Percentiles rank a stretch among this genome's conserved stretches.
phyloP scores from a whole-genome alignment of 257 asterid genomes.

The Solanum sejunctum region DNA sequence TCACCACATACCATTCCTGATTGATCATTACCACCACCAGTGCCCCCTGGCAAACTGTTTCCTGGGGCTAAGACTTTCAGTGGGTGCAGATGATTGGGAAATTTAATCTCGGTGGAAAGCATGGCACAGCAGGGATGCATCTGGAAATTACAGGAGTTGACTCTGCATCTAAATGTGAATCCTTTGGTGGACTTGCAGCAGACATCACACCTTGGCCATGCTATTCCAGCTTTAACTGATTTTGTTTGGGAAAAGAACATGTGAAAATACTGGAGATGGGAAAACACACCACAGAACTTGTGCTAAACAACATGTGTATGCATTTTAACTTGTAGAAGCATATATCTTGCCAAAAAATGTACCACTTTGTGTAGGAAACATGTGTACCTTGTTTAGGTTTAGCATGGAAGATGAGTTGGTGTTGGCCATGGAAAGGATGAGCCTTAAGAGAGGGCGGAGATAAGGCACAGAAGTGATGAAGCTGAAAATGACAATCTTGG shows the following conservation, averaged over 20 bases:
- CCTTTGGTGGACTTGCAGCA: slow-evolving; percentile 63
- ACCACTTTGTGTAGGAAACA: neutral
- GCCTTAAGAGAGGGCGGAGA: slow-evolving; percentile 35
- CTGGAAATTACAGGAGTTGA: slow-evolving; percentile 54
- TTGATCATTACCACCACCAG: slow-evolving; percentile 1
- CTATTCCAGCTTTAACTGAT: slow-evolving; percentile 34
- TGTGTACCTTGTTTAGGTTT: slow-evolving; percentile 51
- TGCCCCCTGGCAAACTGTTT: neutral
- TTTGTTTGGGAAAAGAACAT: neutral
- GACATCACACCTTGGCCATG: slow-evolving; percentile 63
- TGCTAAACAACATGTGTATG: neutral
- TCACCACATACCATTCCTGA: slow-evolving; percentile 17
- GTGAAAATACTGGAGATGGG: neutral
- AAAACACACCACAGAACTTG: neutral
- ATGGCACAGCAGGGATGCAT: slow-evolving; percentile 90
- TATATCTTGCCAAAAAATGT: neutral
- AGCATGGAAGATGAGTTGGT: slow-evolving; percentile 61
- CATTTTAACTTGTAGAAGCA: neutral
- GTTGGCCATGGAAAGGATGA: slow-evolving; percentile 80
- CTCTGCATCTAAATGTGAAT: slow-evolving; percentile 61
- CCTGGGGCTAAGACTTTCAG: slow-evolving; percentile 34
- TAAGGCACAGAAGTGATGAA: slow-evolving; percentile 61
- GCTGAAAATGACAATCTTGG: slow-evolving; percentile 67
- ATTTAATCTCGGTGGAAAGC: slow-evolving; percentile 38
- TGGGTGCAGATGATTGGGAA: slow-evolving; percentile 36